Conservation (phyloP, 805 yeast species). For the Schwanniomyces occidentalis region DNA sequence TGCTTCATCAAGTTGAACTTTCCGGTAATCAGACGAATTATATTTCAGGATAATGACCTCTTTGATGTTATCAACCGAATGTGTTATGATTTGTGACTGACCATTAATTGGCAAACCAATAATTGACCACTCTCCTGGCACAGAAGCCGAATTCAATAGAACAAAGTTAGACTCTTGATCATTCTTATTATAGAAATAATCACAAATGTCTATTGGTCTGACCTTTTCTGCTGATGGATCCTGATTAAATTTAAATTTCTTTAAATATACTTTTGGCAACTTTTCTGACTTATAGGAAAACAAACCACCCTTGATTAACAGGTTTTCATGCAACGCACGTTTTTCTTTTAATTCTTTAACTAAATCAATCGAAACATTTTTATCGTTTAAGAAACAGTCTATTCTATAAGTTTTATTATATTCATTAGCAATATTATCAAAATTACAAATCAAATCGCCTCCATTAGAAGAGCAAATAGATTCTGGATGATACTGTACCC, state of each 20-base stretch:
- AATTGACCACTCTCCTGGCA: conserved; percentile 87
- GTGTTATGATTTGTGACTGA: conserved; percentile 53
- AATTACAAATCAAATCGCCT: conserved; percentile 55
- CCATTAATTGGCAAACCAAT: conserved; percentile 64
- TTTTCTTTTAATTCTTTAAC: conserved; percentile 8
- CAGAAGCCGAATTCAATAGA: conserved; percentile 73
- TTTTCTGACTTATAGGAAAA: conserved; percentile 8
- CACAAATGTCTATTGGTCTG: conserved; percentile 53
- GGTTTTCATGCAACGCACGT: conserved; percentile 22
- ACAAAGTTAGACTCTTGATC: conserved; percentile 48
- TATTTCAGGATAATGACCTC: conserved; percentile 27
- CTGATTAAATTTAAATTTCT: conserved; percentile 14
- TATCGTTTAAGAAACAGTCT: conserved; percentile 1
- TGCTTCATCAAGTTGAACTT: conserved; percentile 5
- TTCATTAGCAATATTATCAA: conserved; percentile 49
- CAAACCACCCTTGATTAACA: conserved; percentile 13
- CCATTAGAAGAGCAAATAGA: conserved; percentile 83
- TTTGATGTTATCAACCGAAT: conserved; percentile 50
- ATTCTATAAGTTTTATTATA: conserved; percentile 27
- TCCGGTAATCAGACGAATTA: conserved; percentile 14
- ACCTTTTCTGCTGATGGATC: conserved; percentile 15
- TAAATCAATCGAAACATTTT: conserved; percentile 1
- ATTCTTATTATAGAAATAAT: conserved; percentile 27
- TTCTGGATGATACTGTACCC: conserved; percentile 98
- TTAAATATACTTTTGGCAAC: conserved; percentile 9